These are phyloP conservation scores for Quercus variabilis DNA, from an alignment of 306 rosid genomes.

Conservation along the genomic window DNA sequence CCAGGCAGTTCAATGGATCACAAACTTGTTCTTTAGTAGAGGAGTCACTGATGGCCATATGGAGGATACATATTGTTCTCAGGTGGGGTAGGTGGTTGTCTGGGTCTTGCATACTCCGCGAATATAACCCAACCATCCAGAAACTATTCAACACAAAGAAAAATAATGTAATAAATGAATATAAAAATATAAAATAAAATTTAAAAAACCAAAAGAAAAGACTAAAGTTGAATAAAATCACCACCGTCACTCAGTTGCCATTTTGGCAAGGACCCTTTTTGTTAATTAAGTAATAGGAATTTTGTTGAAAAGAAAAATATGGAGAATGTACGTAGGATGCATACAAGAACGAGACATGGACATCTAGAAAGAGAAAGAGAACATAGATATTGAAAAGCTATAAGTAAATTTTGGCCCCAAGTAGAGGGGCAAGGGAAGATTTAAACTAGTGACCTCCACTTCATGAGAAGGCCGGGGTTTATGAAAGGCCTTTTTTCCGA, in stretches of 20 bases:
- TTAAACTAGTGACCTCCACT: no score
- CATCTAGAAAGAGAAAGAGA: neutral
- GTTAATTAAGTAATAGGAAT: neutral
- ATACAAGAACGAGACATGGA: no score
- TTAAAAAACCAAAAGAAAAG: neutral
- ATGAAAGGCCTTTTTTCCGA: neutral
- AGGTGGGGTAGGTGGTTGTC: slow-evolving; percentile 44
- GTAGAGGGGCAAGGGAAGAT: no score
- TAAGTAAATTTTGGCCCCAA: no score
- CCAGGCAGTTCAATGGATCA: slow-evolving; percentile 14
- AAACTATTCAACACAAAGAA: slow-evolving; percentile 45
- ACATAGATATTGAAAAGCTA: neutral
- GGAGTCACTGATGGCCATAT: slow-evolving; percentile 44
- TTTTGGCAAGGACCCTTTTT: neutral
- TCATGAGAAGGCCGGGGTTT: no score
- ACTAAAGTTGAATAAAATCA: neutral
- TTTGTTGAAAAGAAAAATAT: no score
- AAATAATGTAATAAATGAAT: neutral
- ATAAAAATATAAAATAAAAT: neutral
- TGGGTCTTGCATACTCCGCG: slow-evolving; percentile 94
- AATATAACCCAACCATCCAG: slow-evolving; percentile 99
- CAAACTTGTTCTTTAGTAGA: slow-evolving; percentile 16
- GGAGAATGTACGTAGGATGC: no score
- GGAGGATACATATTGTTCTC: slow-evolving; percentile 26
- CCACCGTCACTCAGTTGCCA: neutral